Base-by-base conservation (phyloP, 1,139 yeast species). In the Taiozyma sp. region DNA sequence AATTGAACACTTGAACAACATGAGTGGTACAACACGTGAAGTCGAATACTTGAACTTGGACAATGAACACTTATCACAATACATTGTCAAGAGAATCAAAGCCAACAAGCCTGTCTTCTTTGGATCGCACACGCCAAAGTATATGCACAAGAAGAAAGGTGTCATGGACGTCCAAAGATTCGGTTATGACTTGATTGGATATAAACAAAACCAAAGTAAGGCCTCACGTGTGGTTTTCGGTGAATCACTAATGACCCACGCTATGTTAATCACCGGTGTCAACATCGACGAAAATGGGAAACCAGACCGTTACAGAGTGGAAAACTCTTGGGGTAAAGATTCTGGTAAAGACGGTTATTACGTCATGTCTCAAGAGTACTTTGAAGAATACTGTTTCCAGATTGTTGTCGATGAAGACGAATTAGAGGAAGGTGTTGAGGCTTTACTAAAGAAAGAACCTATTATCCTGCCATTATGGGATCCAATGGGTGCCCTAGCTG, bases 401-500 rank as follows among this genome's bases (percentile, higher is more conserved):
- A 79, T 88, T 56, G 96, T 88, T 42, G 83, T 85, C 39, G 80
- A 76, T 58, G 72, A 78, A 63, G 77, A 80, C 56, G 76, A 76
- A 50, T 78, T 79, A 51, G 77, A 77, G 44, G 70, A 69, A 51
- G 69, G 72, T 51, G 68, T 71, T 13, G 70, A 71, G 47, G 70
- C 73, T 7, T 62, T 80, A 43, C 76, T 79, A 64, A 67, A 71
- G 45, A 75, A 77, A 57, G 74, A 78, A 40, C 84, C 79, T 54
- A 73, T 72, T 50, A 77, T 76, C 11, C 74, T 88, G 52, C 95
- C 95, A 45, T 83, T 81, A 52, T 87, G 86, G 75, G 96, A 88
- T 64, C 96, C 96, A 47, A 84, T 88, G 87, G 95, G 95, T 47
- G 85, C 95, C 3, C 73, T 88, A 54, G 96, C 95, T 32, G 52